phyloP scores from a whole-genome alignment of 768 basidiomycete genomes.

The Psilocybe tampanensis region DNA sequence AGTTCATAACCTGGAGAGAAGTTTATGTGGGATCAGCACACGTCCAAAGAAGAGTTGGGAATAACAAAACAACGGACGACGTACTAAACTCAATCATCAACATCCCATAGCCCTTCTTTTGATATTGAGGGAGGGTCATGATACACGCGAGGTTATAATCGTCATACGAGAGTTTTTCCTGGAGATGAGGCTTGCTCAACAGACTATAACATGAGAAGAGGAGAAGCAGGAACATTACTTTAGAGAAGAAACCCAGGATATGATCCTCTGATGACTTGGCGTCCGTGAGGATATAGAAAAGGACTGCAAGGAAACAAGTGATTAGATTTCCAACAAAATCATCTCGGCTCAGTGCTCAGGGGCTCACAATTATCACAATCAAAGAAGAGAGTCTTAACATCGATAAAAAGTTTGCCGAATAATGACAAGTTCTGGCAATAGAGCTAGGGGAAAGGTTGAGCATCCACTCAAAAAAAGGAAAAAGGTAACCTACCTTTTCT shows the following conservation, averaged over 20 bases:
- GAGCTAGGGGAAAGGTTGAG: conserved; percentile 50
- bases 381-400: conserved; percentile 94
- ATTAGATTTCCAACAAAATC: conserved; percentile 2
- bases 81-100: conserved; percentile 97
- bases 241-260: conserved; percentile 75
- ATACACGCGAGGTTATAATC: conserved; percentile 98
- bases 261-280: conserved; percentile 78
- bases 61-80: no score
- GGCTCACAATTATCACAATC: conserved; percentile 82
- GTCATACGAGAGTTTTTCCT: conserved; percentile 97
- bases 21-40: no score
- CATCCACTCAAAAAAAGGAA: background rate
- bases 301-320: conserved; percentile 45
- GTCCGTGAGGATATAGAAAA: conserved; percentile 93
- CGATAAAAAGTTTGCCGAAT: conserved; percentile 98
- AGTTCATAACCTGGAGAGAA: conserved; percentile 85
- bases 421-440: conserved; percentile 96
- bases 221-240: conserved; percentile 35
- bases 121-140: conserved; percentile 91
- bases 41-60: no score
- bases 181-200: background rate
- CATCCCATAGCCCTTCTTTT: conserved; percentile 88
- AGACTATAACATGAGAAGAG: no score
- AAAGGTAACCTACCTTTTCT: conserved; percentile 66
- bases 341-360: background rate